Percentiles rank a stretch among this genome's conserved stretches.
These are phyloP conservation scores for Kalanchoe fedtschenkoi DNA, from an alignment of 164 flowering plant genomes.

Conservation along the genomic window DNA sequence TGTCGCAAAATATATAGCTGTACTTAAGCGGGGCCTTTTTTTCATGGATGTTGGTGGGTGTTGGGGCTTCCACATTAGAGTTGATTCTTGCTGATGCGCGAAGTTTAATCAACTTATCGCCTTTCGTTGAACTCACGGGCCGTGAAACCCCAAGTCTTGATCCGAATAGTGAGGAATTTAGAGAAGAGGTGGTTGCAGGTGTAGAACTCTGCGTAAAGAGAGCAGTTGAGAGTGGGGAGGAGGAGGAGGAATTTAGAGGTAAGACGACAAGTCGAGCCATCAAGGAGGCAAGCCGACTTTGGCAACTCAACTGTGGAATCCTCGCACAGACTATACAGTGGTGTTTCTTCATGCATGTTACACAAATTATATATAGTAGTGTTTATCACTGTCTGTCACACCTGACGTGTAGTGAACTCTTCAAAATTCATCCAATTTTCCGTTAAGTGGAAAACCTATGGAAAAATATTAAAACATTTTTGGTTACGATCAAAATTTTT, in stretches of 20 bases:
- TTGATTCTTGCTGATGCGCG: not conserved
- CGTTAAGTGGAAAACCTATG: too few relatives aligned
- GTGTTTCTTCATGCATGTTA: not conserved
- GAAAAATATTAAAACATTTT: not conserved
- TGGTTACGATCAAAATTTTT: too few relatives aligned
- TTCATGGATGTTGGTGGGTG: not conserved
- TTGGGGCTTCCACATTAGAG: not conserved
- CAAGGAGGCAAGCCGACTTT: not conserved
- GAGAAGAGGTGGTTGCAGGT: not conserved
- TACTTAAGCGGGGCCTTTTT: not conserved
- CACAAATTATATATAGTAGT: not conserved
- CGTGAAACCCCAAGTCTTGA: too few relatives aligned
- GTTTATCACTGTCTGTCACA: too few relatives aligned
- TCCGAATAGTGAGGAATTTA: not conserved
- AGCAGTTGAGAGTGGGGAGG: not conserved
- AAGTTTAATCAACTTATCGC: not conserved
- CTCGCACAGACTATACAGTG: not conserved
- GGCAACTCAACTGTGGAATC: not conserved
- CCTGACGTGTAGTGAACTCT: too few relatives aligned
- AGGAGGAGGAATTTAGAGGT: not conserved
- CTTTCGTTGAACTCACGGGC: not conserved
- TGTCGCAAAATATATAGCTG: not conserved
- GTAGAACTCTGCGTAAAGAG: not conserved
- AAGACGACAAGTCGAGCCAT: not conserved
- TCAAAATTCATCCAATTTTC: too few relatives aligned